Percentiles rank a stretch among this genome's conserved stretches.
Evolutionary conservation across 805 yeast genomes (phyloP).

Genomic region (Yarrowia yakushimensis): DNA sequence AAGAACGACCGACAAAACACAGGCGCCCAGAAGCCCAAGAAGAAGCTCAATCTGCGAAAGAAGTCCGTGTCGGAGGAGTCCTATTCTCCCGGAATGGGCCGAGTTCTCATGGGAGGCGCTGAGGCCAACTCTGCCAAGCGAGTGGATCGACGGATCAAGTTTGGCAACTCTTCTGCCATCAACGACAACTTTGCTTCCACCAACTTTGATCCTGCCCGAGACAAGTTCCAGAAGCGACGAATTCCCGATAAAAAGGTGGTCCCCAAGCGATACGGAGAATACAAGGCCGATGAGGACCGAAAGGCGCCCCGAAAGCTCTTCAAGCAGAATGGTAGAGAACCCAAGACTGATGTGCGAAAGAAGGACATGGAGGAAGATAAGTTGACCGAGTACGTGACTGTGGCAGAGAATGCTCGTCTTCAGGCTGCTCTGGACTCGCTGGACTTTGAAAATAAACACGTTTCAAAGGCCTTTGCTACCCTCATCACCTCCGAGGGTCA

Average conservation of each 20-base stretch:
- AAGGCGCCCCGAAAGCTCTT: slow-evolving; percentile 23
- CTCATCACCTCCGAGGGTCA: slow-evolving; percentile 17
- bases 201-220: neutral
- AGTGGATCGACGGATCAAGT: slow-evolving; percentile 1
- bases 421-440: slow-evolving; percentile 7
- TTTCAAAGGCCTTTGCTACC: slow-evolving; percentile 11
- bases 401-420: neutral
- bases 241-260: slow-evolving; percentile 13
- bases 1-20: neutral
- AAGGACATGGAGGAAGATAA: neutral
- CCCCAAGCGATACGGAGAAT: slow-evolving; percentile 13
- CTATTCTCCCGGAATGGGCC: slow-evolving; percentile 11
- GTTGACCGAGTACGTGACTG: neutral
- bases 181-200: slow-evolving; percentile 12
- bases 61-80: neutral
- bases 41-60: slow-evolving; percentile 9
- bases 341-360: neutral
- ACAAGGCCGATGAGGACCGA: slow-evolving; percentile 21
- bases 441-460: neutral
- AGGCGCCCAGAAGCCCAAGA: neutral
- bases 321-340: neutral
- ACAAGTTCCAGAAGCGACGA: slow-evolving; percentile 18
- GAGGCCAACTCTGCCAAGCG: neutral
- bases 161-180: neutral
- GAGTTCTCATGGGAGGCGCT: neutral